Base-by-base conservation (phyloP, 805 yeast species). In the Candida sakaeoensis region DNA sequence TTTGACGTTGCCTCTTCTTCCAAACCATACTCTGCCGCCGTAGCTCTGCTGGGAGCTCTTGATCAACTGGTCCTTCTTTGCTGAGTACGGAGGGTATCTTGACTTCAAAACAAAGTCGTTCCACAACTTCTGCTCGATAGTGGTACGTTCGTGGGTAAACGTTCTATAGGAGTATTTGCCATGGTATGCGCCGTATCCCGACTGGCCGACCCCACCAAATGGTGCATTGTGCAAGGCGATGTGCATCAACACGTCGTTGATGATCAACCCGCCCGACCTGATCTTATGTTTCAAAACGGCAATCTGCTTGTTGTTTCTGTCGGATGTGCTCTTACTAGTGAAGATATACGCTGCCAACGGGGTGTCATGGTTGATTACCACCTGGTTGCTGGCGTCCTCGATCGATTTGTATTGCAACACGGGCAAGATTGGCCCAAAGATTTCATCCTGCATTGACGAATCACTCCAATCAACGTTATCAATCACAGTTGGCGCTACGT, bases 371-470 rank as follows among this genome's bases (percentile, higher is more conserved):
- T 63, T 46, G 16, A 50, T 44, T 9, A 71, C 54, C 8, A 82
- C 71, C 1, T 68, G 48, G 15, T 62, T 58, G 30, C 82, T 56
- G 0, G 74, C 74, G 2, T 60, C 61, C 12, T 63, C 59, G 35
- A 82, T 60, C 37, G 70, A 57, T 1, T 59, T 48, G 54, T 77
- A 83, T 40, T 70, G 63, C 25, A 89, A 45, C 21, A 90, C 68
- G 12, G 97, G 96, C 48, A 90, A 65, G 2, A 90, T 64, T 5
- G 98, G 97, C 2, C 90, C 95, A 63, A 90, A 90, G 24, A 85
- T 61, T 62, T 90, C 97, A 30, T 70, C 77, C 44, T 70, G 54
- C 95, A 90, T 86, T 21, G 81, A 57, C 0, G 82, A 44, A 61
- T 91, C 97, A 30, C 72, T 65, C 75, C 84, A 79, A 4, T 56